Evolutionary conservation across 306 rosid species (phyloP).

Genomic region (Parietaria judaica): DNA sequence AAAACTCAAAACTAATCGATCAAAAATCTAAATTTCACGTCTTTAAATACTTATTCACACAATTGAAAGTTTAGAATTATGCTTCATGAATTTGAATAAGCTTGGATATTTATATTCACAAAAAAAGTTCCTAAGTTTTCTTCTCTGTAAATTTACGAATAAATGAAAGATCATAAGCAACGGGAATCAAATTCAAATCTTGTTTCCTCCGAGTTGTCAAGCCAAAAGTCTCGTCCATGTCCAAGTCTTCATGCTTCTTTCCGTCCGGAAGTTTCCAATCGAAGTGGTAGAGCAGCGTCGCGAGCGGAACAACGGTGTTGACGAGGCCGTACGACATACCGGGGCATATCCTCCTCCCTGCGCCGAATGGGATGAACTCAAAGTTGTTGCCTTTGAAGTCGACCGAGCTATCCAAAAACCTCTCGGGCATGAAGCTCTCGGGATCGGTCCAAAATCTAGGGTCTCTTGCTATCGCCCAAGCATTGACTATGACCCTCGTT

Average conservation of each 20-base stretch:
- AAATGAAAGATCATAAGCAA: background rate
- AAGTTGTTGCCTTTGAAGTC: background rate
- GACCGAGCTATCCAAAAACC: background rate
- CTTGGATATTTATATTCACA: too few relatives aligned
- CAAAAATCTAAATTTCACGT: too few relatives aligned
- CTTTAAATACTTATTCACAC: too few relatives aligned
- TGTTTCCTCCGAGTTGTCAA: background rate
- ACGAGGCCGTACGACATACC: background rate
- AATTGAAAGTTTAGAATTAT: too few relatives aligned
- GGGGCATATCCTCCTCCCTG: background rate
- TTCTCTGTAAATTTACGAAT: too few relatives aligned
- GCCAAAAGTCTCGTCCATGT: background rate
- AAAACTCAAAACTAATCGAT: too few relatives aligned
- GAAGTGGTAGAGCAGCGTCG: background rate
- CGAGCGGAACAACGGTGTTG: background rate
- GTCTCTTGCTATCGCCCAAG: background rate
- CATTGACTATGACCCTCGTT: background rate
- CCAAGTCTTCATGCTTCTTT: background rate
- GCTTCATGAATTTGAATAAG: too few relatives aligned
- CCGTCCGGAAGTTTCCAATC: background rate
- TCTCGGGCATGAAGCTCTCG: background rate
- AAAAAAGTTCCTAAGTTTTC: too few relatives aligned
- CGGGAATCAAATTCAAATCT: background rate
- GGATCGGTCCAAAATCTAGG: background rate
- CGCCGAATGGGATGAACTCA: background rate